phyloP scores from a whole-genome alignment of 1,284 basidiomycete species.

The Cerrena zonata region DNA sequence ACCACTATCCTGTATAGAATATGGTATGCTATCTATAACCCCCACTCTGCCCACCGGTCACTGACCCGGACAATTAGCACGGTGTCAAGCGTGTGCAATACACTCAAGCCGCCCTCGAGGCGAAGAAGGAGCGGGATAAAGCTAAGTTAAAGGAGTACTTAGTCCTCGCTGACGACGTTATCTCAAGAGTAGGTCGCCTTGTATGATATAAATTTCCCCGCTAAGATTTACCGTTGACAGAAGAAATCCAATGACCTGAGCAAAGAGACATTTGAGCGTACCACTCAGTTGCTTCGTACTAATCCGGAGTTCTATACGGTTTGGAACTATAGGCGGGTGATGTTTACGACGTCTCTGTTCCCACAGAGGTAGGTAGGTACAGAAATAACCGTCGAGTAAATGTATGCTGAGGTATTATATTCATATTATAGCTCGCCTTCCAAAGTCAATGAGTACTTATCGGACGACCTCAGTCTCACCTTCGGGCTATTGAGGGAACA shows the following conservation, averaged over 20 bases:
- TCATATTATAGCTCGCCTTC: constrained; percentile 54
- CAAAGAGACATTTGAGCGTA: constrained; percentile 63
- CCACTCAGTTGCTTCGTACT: constrained; percentile 68
- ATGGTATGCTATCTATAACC: not conserved
- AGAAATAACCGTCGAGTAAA: constrained; percentile 4
- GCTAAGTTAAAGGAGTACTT: constrained; percentile 74
- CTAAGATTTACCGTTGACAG: constrained; percentile 35
- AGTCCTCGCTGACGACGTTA: constrained; percentile 57
- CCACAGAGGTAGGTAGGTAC: constrained; percentile 45
- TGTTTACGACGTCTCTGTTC: constrained; percentile 72
- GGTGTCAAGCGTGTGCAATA: constrained; percentile 69
- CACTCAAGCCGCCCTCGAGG: constrained; percentile 57
- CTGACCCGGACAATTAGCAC: constrained; percentile 46
- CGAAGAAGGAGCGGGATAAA: constrained; percentile 64
- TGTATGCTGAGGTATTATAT: constrained; percentile 1
- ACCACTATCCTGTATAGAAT: not conserved
- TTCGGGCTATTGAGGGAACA: constrained; percentile 73
- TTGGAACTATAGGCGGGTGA: constrained; percentile 86
- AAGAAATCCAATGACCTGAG: constrained; percentile 65
- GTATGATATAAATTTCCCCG: constrained; percentile 10
- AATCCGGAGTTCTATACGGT: constrained; percentile 91
- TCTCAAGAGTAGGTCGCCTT: constrained; percentile 47
- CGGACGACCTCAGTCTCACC: constrained; percentile 76
- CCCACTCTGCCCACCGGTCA: not conserved
- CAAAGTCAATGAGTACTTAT: constrained; percentile 59